These are phyloP conservation scores for Dryadomyces sulphureus DNA, from an alignment of 2,329 filamentous ascomycete genomes.

Conservation along the genomic window DNA sequence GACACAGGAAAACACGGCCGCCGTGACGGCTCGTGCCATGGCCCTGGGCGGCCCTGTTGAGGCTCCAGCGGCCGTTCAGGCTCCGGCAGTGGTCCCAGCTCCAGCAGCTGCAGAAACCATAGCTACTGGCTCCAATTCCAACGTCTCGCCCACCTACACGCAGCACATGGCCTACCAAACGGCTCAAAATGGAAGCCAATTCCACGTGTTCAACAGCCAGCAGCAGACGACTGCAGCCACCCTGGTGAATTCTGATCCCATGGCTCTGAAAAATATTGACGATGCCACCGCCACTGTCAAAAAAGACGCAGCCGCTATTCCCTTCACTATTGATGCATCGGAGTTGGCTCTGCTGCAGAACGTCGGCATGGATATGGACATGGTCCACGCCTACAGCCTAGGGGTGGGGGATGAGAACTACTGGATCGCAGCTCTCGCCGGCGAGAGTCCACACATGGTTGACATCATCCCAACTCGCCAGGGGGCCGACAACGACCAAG, in stretches of 20 bases:
- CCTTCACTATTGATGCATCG: too few relatives aligned
- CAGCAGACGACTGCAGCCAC: not conserved
- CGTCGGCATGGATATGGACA: not conserved
- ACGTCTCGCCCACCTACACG: conserved; percentile 5
- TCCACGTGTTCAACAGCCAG: conserved; percentile 6
- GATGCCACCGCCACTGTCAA: not conserved
- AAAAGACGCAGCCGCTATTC: not conserved
- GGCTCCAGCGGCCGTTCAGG: not conserved
- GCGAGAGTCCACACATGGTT: not conserved
- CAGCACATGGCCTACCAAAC: conserved; percentile 8
- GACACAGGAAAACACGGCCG: not conserved
- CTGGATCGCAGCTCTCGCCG: not conserved
- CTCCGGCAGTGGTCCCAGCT: too few relatives aligned
- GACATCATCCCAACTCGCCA: not conserved
- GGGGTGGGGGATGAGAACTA: not conserved
- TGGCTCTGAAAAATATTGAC: not conserved
- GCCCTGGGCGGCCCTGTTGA: not conserved
- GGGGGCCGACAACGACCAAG: too few relatives aligned
- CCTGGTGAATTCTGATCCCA: too few relatives aligned
- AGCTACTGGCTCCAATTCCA: too few relatives aligned
- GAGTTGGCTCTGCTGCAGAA: not conserved
- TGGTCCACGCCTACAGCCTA: not conserved
- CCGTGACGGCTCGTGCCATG: not conserved
- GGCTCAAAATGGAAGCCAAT: not conserved
- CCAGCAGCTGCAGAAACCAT: too few relatives aligned